A percentile compares a stretch with the other conserved stretches of the same genome.
Conservation (phyloP, 139 green algal genomes). For the Astrephomene gubernaculifera region DNA sequence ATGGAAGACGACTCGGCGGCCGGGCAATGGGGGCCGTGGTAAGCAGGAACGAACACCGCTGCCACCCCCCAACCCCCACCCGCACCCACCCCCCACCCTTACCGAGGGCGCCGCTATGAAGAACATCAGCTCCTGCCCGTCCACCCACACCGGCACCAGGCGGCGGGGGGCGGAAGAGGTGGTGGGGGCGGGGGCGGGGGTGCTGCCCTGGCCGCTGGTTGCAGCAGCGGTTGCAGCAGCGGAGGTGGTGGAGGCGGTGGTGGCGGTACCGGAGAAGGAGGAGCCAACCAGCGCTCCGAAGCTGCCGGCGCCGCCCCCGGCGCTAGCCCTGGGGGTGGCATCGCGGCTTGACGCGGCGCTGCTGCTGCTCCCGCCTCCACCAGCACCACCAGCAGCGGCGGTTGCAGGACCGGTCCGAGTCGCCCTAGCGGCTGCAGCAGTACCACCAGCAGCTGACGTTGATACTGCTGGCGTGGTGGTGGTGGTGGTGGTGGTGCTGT, state of each 20-base stretch:
- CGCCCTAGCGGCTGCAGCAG: neutral
- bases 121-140: constrained; percentile 66
- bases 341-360: too few species aligned
- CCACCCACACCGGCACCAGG: constrained; percentile 21
- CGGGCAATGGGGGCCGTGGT: too few species aligned
- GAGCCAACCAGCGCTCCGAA: too few species aligned
- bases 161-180: neutral
- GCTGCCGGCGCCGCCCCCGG: neutral
- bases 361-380: neutral
- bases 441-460: neutral
- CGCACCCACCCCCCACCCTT: neutral
- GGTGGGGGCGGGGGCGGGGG: neutral
- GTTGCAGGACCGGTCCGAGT: neutral
- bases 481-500: neutral
- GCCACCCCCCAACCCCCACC: too few species aligned
- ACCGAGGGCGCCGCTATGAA: constrained; percentile 65
- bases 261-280: too few species aligned
- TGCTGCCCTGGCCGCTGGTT: too few species aligned
- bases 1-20: too few species aligned
- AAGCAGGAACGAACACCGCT: too few species aligned
- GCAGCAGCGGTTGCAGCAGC: neutral
- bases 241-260: too few species aligned
- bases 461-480: neutral
- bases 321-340: too few species aligned
- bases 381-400: neutral